Base-by-base conservation (phyloP, 371 early-diverging fungal genomes). In the Apophysomyces variabilis region DNA sequence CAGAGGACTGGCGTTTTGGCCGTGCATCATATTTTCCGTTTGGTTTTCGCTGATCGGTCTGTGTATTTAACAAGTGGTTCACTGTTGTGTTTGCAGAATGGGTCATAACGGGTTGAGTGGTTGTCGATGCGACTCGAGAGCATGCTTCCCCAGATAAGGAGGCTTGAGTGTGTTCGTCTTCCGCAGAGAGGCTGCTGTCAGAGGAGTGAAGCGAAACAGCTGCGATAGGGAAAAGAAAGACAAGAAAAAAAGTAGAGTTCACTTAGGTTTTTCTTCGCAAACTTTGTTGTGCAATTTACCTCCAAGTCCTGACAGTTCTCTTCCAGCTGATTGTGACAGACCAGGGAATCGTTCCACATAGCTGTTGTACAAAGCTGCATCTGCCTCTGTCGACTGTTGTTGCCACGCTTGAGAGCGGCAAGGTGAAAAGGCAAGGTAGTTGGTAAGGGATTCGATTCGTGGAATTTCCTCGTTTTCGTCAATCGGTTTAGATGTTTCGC, bases 61-160 rank as follows among this genome's bases (percentile, higher is more conserved):
- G 39, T 41, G 32, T 14, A 44, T 9, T 46, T 11, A 36, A 36
- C 57, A n/a, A 50, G 5, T 41, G 60, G 21, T 7, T 41, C 41
- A 26, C 21, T 50, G 21, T 21, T 26, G 64, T 50, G 35, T 39
- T 16, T 54, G 41, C 43, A 56, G 44, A 35, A 35, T 65, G 41
- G 65, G 80, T 76, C 75, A 78, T 74, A 75, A 81, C 46, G 77
- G 78, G 64, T 76, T 74, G 57, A 75, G 76, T 18, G 77, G 75
- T 43, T 58, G 68, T 68, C 70, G 74, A 60, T 67, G 68, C 47
- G 69, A 32, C 64, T 66, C 66, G 38, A 39, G 57, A 56, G 36
- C 50, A 61, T 59, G 66, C 35, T 60, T 74, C 74, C 58, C 57
- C 61, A 65, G 64, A 65, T 73, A 71, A 18, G 71, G 68, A 14